Base-by-base conservation (phyloP, 257 asterid species). In the Petunia secreta region DNA sequence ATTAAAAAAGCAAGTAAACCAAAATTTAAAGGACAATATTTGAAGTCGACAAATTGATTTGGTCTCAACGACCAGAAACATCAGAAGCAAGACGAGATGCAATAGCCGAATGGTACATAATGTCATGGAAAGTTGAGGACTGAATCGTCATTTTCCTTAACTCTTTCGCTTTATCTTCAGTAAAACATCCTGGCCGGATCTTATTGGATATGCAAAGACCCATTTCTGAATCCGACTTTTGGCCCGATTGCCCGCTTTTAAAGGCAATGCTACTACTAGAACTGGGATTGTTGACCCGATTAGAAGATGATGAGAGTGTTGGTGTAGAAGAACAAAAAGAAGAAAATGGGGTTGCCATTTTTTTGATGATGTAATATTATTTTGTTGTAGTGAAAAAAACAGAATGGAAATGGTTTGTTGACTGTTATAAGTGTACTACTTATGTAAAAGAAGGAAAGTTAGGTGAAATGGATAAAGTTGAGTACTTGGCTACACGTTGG, bases 1-100 rank as follows among this genome's bases (percentile, higher is more conserved):
- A 25, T 25, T 25, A 0, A 25, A 25, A 25, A 25, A 25, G 25
- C 25, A 25, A 25, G 25, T 25, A 25, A 25, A 25, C 25, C 25
- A 25, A 25, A 25, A 25, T 25, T 25, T 25, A 25, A 25, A 25
- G 25, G 25, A 25, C 25, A 25, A 25, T 25, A 25, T 25, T 25
- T 25, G 25, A 25, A 25, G 25, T 25, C 25, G 25, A 25, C 25
- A 25, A 25, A 25, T 25, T 25, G 25, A 25, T 25, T 25, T 25
- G 25, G 25, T 65, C 75, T 43, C 78, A 73, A 44, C 62, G 81
- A 41, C 65, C 80, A 43, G 89, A 74, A 82, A 90, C 84, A 62
- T 92, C 94, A 52, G 96, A 90, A 1, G 97, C 97, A 15, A 92
- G 96, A 69, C 97, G 79, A n/a, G 96, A 89, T 5, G 97, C 93